Evolutionary conservation across 257 asterid genomes (phyloP).

Genomic region (Avicennia marina): DNA sequence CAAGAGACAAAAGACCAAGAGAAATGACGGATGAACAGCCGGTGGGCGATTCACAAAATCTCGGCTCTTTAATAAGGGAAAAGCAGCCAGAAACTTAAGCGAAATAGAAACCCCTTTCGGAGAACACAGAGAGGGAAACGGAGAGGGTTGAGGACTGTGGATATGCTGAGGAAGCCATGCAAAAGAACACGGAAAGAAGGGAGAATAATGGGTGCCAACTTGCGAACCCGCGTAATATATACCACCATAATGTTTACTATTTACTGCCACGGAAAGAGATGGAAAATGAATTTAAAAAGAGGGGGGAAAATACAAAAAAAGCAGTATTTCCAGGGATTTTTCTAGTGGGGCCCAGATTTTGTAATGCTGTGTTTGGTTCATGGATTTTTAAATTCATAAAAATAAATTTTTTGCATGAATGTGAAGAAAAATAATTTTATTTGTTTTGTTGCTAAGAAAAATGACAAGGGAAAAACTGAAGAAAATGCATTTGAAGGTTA

Average conservation of each 20-base stretch:
- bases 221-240: background rate
- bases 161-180: constrained; percentile 1
- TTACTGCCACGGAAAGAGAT: background rate
- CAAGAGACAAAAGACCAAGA: background rate
- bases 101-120: background rate
- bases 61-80: background rate
- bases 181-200: background rate
- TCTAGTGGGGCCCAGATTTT: too few relatives aligned
- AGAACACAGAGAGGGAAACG: background rate
- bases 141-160: background rate
- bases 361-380: too few relatives aligned
- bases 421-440: too few relatives aligned
- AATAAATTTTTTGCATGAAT: too few relatives aligned
- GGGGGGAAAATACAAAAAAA: background rate
- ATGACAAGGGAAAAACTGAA: too few relatives aligned
- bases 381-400: too few relatives aligned
- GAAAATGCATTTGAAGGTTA: too few relatives aligned
- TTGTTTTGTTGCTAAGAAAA: too few relatives aligned
- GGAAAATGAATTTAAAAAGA: constrained; percentile 1
- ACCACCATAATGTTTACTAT: background rate
- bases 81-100: background rate
- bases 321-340: too few relatives aligned
- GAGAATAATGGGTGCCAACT: background rate
- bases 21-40: background rate
- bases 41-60: background rate